Percentiles rank a stretch among this genome's conserved stretches.
Conservation (phyloP, 352 stramenopile species). For the Phytopythium helicoides region DNA sequence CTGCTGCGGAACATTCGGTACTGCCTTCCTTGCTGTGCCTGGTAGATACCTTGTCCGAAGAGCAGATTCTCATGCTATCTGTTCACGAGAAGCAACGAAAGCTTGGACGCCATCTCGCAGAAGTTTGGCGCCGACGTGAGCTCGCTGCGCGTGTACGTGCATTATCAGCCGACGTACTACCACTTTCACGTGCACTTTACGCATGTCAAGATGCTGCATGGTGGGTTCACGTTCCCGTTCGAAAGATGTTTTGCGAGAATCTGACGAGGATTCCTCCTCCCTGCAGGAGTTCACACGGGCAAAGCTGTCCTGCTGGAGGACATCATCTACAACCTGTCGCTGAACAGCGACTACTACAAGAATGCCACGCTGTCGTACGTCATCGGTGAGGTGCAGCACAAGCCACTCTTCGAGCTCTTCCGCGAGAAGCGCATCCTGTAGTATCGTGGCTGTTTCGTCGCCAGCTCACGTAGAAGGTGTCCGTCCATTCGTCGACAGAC, state of each 20-base stretch:
- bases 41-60: no score
- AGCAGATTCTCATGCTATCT: neutral
- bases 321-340: slow-evolving; percentile 79
- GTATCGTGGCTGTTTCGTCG: slow-evolving; percentile 4
- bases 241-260: no score
- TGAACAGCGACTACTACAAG: slow-evolving; percentile 65
- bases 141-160: slow-evolving; percentile 78
- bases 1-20: slow-evolving; percentile 78
- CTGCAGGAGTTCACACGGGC: slow-evolving; percentile 71
- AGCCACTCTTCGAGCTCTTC: slow-evolving; percentile 65
- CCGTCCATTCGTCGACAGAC: slow-evolving; percentile 5
- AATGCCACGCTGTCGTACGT: slow-evolving; percentile 70
- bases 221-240: slow-evolving; percentile 15
- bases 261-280: no score
- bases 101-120: slow-evolving; percentile 40
- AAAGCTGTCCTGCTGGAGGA: slow-evolving; percentile 85
- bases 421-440: slow-evolving; percentile 51
- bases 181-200: slow-evolving; percentile 88
- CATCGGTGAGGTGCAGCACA: slow-evolving; percentile 81
- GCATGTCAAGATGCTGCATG: slow-evolving; percentile 79
- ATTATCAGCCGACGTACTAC: slow-evolving; percentile 90
- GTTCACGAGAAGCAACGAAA: slow-evolving; percentile 39
- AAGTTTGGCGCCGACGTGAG: slow-evolving; percentile 56
- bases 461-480: neutral
- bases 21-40: neutral